A percentile compares a stretch with the other conserved stretches of the same genome.
Conservation (phyloP, 305 asterid species). For the Galium porrigens region DNA sequence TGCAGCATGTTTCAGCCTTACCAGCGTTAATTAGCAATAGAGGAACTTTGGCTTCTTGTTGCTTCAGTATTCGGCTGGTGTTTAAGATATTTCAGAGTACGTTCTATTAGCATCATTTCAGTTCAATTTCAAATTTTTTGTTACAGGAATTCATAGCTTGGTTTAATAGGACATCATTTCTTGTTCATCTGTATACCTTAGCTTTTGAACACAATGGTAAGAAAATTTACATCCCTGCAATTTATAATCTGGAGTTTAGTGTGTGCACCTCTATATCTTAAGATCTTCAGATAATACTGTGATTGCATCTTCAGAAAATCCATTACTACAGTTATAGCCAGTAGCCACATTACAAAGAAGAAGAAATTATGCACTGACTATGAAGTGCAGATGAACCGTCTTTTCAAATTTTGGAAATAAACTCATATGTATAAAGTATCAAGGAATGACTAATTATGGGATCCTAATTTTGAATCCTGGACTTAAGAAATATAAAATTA, state of each 20-base stretch:
- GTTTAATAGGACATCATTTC: conserved; percentile 1
- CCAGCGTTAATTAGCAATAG: conserved; percentile 36
- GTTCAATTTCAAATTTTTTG: background rate
- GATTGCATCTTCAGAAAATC: background rate
- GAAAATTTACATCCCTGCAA: background rate
- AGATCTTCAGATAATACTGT: background rate
- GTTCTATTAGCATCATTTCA: conserved; percentile 2
- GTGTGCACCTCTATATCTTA: background rate
- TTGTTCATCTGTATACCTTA: conserved; percentile 7
- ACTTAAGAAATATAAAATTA: background rate
- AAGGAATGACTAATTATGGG: background rate
- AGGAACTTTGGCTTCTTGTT: conserved; percentile 15
- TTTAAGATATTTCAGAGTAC: conserved; percentile 10
- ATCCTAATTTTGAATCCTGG: background rate
- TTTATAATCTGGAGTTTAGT: background rate
- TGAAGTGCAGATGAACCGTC: background rate
- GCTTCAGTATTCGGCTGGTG: conserved; percentile 6
- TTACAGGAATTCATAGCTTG: background rate
- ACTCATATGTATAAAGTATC: background rate
- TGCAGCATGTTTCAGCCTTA: conserved; percentile 70
- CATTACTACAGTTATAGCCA: background rate
- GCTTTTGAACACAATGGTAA: background rate
- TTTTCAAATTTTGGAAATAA: background rate
- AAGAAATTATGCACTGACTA: background rate
- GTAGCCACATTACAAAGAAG: background rate